Evolutionary conservation across 108 stramenopile genomes (phyloP), one percentile per base, ranked within the genome.

Genomic region (Nitzschia inconspicua): DNA sequence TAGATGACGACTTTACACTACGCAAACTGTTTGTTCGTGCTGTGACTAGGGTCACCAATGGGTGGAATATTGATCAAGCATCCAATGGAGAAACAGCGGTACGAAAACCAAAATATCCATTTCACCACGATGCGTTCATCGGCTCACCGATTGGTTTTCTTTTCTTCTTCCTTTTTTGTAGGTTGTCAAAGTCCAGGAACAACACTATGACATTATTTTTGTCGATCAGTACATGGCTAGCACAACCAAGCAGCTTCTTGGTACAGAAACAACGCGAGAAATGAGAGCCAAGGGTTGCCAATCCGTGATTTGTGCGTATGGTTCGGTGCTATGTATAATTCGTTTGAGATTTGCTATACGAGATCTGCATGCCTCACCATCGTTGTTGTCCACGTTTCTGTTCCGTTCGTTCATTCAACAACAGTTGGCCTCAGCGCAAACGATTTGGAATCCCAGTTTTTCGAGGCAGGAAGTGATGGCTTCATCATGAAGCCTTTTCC

Each of bases 211-310:
- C 39, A 8, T 76, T 9, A 76, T 76, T 30, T 76, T 76, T 24
- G 37, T 70, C 34, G 75, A 76, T 36, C 55, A 60, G 24, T 76
- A 76, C 58, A 76, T 76, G 75, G 58, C 62, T 10, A 47, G 44
- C 13, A 51, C 32, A 3, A 65, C 60, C 26, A 65, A 64, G 26
- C 63, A 66, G 28, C 65, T 76, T 11, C 0, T 76, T 7, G 75
- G 75, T 22, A 66, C 75, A 19, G 69, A 76, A 30, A 66, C 75
- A 19, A 59, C 61, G 14, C 42, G 46, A 18, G 57, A 11, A 14
- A 26, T 76, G 25, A 56, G 75, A 4, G 31, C 47, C 1, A 64
- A 39, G 37, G 69, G 75, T 14, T 44, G 66, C 27, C 20, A 27
- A 3, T 41, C 0, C 10, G 48, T 25, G 46, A 51, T 62, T 18